Conservation (phyloP, 345 rosid species). For the Populus nigra region DNA sequence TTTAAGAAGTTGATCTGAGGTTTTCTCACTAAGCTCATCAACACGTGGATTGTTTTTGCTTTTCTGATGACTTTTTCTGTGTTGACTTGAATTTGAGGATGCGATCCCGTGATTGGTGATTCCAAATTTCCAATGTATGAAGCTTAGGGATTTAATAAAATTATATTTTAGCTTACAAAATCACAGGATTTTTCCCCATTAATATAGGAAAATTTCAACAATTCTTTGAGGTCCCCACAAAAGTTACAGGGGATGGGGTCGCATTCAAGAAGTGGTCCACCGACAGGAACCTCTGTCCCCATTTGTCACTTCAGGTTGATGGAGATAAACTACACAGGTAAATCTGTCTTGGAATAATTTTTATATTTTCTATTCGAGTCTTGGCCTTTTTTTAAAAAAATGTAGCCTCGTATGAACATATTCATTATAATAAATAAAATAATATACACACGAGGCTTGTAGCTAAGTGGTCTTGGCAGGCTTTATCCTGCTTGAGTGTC, state of each 20-base stretch:
- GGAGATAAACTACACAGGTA: not conserved
- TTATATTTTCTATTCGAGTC: not conserved
- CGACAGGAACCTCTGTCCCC: not conserved
- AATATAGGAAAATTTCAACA: not conserved
- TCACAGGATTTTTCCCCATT: not conserved
- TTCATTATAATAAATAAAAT: not conserved
- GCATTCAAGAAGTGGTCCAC: not conserved
- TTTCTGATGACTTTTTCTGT: not conserved
- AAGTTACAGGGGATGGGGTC: not conserved
- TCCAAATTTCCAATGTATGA: not conserved
- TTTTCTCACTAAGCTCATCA: not conserved
- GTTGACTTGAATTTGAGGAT: not conserved
- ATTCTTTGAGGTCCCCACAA: not conserved
- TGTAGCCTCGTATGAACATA: not conserved
- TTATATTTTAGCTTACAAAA: not conserved
- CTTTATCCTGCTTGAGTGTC: too few relatives aligned
- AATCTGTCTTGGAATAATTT: not conserved
- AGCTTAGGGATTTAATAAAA: too few relatives aligned
- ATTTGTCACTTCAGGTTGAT: not conserved
- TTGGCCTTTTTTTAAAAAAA: not conserved
- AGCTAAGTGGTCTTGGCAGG: too few relatives aligned
- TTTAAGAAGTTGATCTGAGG: not conserved
- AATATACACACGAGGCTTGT: too few relatives aligned
- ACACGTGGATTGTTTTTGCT: not conserved
- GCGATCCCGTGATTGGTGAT: not conserved